These are phyloP conservation scores for Penstemon barbatus DNA, from an alignment of 257 asterid genomes.

Conservation along the genomic window DNA sequence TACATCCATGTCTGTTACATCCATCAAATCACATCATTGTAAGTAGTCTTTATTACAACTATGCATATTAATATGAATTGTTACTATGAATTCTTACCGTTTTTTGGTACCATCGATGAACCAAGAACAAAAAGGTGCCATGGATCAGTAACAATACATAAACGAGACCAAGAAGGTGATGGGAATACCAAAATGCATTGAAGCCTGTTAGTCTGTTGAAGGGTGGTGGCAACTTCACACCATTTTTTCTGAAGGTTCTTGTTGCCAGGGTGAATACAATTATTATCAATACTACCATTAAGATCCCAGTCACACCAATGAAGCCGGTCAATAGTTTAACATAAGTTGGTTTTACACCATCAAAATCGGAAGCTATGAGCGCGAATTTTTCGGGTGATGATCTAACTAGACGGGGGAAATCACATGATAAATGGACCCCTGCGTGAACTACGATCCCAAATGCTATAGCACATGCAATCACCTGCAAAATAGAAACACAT, in stretches of 20 bases:
- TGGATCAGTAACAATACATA: constrained; percentile 68
- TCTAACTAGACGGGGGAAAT: constrained; percentile 63
- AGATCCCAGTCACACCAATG: constrained; percentile 64
- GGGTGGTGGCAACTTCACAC: constrained; percentile 66
- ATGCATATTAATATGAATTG: not conserved
- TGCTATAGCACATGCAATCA: constrained; percentile 69
- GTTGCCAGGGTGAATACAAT: constrained; percentile 75
- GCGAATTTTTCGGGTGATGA: constrained; percentile 64
- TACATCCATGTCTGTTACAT: constrained; percentile 89
- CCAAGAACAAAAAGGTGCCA: constrained; percentile 70
- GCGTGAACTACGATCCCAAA: constrained; percentile 61
- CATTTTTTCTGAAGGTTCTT: constrained; percentile 60
- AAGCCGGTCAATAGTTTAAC: constrained; percentile 42
- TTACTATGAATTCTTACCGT: constrained; percentile 48
- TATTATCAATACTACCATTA: constrained; percentile 65
- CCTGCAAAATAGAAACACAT: constrained; percentile 32
- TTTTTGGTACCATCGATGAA: constrained; percentile 71
- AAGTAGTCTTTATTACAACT: not conserved
- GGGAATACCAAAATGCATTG: constrained; percentile 96
- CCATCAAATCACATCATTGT: constrained; percentile 1
- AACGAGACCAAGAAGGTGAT: constrained; percentile 83
- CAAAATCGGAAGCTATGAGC: constrained; percentile 63
- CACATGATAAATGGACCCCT: constrained; percentile 72
- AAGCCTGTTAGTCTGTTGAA: constrained; percentile 75
- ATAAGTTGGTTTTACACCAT: constrained; percentile 57